Evolutionary conservation across 495 filamentous ascomycete species (phyloP), one percentile per base, ranked within the genome.

Genomic region (Podospora australis): DNA sequence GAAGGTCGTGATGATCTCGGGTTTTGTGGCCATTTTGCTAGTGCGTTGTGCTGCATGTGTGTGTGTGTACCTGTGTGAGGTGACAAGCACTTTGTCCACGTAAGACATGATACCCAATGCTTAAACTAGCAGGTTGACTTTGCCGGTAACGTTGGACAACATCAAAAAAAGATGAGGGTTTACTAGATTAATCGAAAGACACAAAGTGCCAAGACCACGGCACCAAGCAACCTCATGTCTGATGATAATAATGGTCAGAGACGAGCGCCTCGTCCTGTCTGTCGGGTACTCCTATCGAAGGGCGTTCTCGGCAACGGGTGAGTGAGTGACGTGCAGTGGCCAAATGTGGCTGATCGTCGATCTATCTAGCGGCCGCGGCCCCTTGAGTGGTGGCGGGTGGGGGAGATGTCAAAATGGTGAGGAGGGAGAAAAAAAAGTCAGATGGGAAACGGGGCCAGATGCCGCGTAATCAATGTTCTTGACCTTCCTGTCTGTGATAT

Each of bases 381-480:
- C n/a, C n/a, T n/a, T n/a, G 9, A 36, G 19, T n/a, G 32, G n/a
- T 36, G 32, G 32, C 32, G 19, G 32, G 19, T 17, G n/a, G 9
- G 32, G 41, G 21, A 26, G 23, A 44, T 49, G 22, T 20, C 17
- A 24, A 39, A 21, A 44, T 43, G 46, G 53, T 47, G 48, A 14
- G 24, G 35, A 38, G 30, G 38, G 30, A 23, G 38, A 2, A 23
- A 14, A 35, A 48, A 23, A 16, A 40, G 21, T 23, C 17, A 52
- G 49, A 32, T 17, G n/a, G 17, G 19, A 29, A 50, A 38, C 11
- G 9, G 36, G 24, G 36, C 26, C 36, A 32, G 41, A 35, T 34
- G 55, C 55, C 55, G 55, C 55, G 55, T 58, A 52, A 58, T 58
- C 55, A 40, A 35, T 34, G 29, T 29, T 34, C 24, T 23, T 10